Evolutionary conservation across 495 filamentous ascomycete species (phyloP), one percentile per base, ranked within the genome.

Genomic region (Lepraria neglecta): DNA sequence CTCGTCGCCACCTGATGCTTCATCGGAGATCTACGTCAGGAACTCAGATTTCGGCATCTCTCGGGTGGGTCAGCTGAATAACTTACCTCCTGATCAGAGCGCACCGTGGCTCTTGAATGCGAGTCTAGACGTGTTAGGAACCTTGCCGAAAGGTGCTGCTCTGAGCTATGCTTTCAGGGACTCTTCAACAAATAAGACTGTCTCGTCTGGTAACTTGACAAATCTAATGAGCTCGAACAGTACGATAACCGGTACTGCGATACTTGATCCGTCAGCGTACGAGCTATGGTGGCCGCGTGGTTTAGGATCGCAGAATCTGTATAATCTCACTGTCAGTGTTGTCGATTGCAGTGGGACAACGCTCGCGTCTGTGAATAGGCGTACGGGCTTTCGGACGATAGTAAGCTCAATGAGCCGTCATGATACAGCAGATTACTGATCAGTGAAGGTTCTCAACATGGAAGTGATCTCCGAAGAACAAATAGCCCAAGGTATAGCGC

Each of bases 101-200:
- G 73, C 80, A 46, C 79, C 83, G 4, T 89, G 86, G 86, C 76
- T 88, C 19, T 73, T 88, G 9, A 88, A 88, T 67, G 85, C 84
- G 0, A 88, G 86, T 61, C 69, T 89, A 27, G 86, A 88, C 67
- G 80, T 80, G 55, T 46, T 88, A 5, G 83, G 84, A 3, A 70
- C 57, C 17, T 68, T 86, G 7, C 84, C 84, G 0, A 47, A 59
- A 1, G 71, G 72, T 5, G 72, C 80, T 3, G 74, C 67, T 0
- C 71, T 88, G 71, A 75, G 56, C 2, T 83, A 84, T 67, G 75
- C 75, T n/a, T 75, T 88, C 56, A 71, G 68, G 33, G 81, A 87
- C 61, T 35, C 66, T 5, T 60, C 74, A 12, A 73, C 72, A 0
- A 78, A 80, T 9, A 64, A 69, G n/a, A 73, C 77, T 4, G 71